phyloP scores from a whole-genome alignment of 257 asterid genomes.

The Ballota nigra region DNA sequence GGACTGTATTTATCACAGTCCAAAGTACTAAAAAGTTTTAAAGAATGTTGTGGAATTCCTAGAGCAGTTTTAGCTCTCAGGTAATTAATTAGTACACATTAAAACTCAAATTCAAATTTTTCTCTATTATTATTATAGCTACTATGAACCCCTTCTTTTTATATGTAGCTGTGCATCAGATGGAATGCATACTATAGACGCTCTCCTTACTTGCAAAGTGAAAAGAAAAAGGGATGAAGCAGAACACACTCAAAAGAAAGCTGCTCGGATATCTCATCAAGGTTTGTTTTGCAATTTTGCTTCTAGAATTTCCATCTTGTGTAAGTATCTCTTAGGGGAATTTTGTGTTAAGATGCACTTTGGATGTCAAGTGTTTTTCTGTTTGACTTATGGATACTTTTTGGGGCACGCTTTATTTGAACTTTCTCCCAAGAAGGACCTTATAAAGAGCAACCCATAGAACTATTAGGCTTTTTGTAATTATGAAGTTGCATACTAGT shows the following conservation, averaged over 20 bases:
- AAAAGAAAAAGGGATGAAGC: constrained; percentile 79
- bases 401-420: not conserved
- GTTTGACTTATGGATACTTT: no score
- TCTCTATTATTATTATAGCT: not conserved
- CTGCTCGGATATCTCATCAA: constrained; percentile 43
- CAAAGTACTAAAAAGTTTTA: constrained; percentile 60
- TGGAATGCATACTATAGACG: constrained; percentile 84
- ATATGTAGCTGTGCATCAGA: constrained; percentile 83
- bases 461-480: not conserved
- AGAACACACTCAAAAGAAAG: constrained; percentile 42
- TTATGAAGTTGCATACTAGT: not conserved
- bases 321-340: no score
- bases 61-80: constrained; percentile 89
- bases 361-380: no score
- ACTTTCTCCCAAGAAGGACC: not conserved
- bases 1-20: constrained; percentile 87
- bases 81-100: constrained; percentile 27
- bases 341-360: no score
- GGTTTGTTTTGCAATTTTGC: constrained; percentile 38
- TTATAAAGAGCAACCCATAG: not conserved
- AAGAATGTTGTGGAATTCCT: constrained; percentile 80
- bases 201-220: constrained; percentile 81
- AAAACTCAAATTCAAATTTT: not conserved
- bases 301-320: not conserved
- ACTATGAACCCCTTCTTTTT: constrained; percentile 25